phyloP scores from a whole-genome alignment of 768 basidiomycete genomes.

The Boletus sensibilis region DNA sequence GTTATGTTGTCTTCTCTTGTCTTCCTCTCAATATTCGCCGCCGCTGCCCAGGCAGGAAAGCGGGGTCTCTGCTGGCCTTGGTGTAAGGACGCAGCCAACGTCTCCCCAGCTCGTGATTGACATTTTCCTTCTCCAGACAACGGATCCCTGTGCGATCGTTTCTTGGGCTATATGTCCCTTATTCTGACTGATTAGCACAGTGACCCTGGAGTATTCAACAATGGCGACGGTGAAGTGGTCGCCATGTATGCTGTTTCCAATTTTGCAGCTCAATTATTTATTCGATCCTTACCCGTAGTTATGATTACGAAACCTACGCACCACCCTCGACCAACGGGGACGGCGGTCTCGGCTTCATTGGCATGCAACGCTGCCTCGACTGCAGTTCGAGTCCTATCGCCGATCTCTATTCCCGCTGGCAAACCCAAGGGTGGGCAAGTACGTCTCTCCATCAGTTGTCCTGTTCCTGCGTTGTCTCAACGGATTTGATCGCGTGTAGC shows the following conservation, averaged over 20 bases:
- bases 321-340: slow-evolving; percentile 35
- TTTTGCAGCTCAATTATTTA: neutral
- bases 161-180: neutral
- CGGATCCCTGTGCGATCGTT: slow-evolving; percentile 25
- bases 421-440: slow-evolving; percentile 33
- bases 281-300: slow-evolving; percentile 18
- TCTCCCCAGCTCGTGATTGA: neutral
- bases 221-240: slow-evolving; percentile 32
- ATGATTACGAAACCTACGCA: slow-evolving; percentile 38
- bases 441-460: slow-evolving; percentile 1
- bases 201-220: slow-evolving; percentile 28
- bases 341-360: slow-evolving; percentile 38
- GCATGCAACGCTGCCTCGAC: slow-evolving; percentile 39
- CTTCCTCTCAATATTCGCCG: slow-evolving; percentile 15
- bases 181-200: slow-evolving; percentile 12
- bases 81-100: slow-evolving; percentile 18
- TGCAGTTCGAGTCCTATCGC: slow-evolving; percentile 37
- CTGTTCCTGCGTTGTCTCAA: neutral
- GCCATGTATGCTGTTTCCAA: slow-evolving; percentile 27
- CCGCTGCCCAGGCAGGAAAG: slow-evolving; percentile 34
- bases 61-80: slow-evolving; percentile 39
- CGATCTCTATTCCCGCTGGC: slow-evolving; percentile 31
- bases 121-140: slow-evolving; percentile 22
- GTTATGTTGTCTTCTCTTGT: slow-evolving; percentile 23
- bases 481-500: slow-evolving; percentile 10